A percentile compares a stretch with the other conserved stretches of the same genome.
phyloP scores from a whole-genome alignment of 1,284 basidiomycete species.

The Exobasidium cylindrosporum region DNA sequence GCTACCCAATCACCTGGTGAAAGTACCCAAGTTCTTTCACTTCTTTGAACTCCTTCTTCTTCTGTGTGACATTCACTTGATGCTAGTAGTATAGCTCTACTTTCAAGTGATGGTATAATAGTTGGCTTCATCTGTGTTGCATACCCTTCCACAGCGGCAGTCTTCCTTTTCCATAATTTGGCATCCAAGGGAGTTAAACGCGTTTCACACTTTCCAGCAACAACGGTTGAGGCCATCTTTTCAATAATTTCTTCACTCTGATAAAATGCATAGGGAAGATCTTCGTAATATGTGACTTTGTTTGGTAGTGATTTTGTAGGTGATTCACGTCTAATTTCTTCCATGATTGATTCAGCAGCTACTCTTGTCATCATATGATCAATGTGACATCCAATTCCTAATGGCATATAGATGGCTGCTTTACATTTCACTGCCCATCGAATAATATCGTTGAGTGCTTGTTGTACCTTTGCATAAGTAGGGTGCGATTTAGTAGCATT shows the following conservation, averaged over 20 bases:
- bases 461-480: not conserved
- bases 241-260: not conserved
- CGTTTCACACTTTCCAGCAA: not conserved
- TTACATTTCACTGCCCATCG: not conserved
- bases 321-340: slow-evolving; percentile 3
- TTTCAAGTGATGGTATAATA: not conserved
- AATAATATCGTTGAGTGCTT: slow-evolving; percentile 3
- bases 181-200: not conserved
- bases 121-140: slow-evolving; percentile 11
- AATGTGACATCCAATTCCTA: slow-evolving; percentile 7
- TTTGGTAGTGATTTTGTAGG: not conserved
- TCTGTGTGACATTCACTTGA: not conserved
- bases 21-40: not conserved
- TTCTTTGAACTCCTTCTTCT: not conserved
- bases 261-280: slow-evolving; percentile 7
- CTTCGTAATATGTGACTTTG: slow-evolving; percentile 3
- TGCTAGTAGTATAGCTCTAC: not conserved
- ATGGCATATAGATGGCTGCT: slow-evolving; percentile 8
- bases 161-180: not conserved
- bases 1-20: not conserved
- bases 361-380: slow-evolving; percentile 11
- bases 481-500: not conserved
- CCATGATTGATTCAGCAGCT: slow-evolving; percentile 1
- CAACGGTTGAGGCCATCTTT: not conserved
- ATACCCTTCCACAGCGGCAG: not conserved